Evolutionary conservation across 495 filamentous ascomycete species (phyloP), one percentile per base, ranked within the genome.

Genomic region (Terfezia claveryi): DNA sequence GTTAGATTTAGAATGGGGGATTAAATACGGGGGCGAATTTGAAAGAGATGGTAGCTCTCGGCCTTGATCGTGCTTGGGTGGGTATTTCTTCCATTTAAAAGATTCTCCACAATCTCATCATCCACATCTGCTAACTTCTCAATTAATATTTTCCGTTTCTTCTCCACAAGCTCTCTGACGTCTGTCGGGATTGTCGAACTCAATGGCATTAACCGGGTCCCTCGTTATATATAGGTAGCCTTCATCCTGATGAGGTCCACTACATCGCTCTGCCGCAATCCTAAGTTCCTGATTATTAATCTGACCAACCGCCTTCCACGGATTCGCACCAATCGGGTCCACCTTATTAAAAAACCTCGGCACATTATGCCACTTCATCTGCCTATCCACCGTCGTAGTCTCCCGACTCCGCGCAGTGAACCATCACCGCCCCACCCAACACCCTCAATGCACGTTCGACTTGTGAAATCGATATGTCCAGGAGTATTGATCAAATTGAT

Each of bases 401-500:
- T 99, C 92, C 92, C 55, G 84, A 91, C 36, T 95, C 92, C 50
- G 92, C 92, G 68, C 92, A 99, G 27, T 96, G 74, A 66, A 99
- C 94, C 87, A 99, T 93, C 67, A 94, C 87, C 12, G 92, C 92
- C 37, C 92, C 92, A 68, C 96, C 92, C 41, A 99, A 74, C 57
- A 99, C 92, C 67, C 92, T 76, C 70, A 99, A 72, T 59, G 92
- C 92, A 64, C 92, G 75, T 73, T 99, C 92, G 55, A 99, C 92
- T 70, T 99, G 92, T 99, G 64, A 99, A 99, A 67, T 99, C 92
- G 64, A 99, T 96, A 71, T 99, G 92, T 27, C 92, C 92, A 10
- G 92, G 92, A 0, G 92, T 99, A 68, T 99, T 92, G 67, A 99
- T 99, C 70, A 96, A 71, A 70, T 99, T 99, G 71, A 99, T 78